Percentiles rank a stretch among this genome's conserved stretches.
Conservation (phyloP, 1,284 basidiomycete species). For the Irpex sp. region DNA sequence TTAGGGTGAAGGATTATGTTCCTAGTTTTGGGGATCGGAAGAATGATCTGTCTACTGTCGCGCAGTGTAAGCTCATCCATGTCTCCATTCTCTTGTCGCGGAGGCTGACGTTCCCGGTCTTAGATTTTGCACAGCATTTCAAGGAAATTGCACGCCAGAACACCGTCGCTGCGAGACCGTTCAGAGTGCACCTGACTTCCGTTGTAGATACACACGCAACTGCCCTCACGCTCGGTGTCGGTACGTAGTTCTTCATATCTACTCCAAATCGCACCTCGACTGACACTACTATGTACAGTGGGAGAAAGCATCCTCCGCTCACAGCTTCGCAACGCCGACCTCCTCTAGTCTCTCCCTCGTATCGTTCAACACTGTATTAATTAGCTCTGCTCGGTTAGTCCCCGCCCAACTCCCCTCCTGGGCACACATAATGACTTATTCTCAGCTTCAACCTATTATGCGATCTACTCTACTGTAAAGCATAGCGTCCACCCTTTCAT, state of each 20-base stretch:
- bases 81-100: conserved; percentile 7
- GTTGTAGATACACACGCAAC: conserved; percentile 70
- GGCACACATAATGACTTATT: neutral
- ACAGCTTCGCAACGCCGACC: conserved; percentile 15
- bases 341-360: conserved; percentile 2
- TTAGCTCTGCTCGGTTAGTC: neutral
- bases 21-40: conserved; percentile 32
- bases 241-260: conserved; percentile 32
- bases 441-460: neutral
- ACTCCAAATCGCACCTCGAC: neutral
- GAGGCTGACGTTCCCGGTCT: neutral
- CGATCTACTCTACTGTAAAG: neutral
- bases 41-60: conserved; percentile 33
- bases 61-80: conserved; percentile 28
- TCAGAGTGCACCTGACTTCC: conserved; percentile 71
- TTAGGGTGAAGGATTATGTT: conserved; percentile 57
- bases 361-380: neutral
- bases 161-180: conserved; percentile 49
- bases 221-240: conserved; percentile 59
- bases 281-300: conserved; percentile 6
- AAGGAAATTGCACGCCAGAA: conserved; percentile 35
- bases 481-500: neutral
- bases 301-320: conserved; percentile 15
- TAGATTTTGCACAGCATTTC: conserved; percentile 40
- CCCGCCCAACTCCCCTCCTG: no score